A percentile compares a stretch with the other conserved stretches of the same genome.
Conservation (phyloP, 306 rosid genomes). For the Cucumis melo region DNA sequence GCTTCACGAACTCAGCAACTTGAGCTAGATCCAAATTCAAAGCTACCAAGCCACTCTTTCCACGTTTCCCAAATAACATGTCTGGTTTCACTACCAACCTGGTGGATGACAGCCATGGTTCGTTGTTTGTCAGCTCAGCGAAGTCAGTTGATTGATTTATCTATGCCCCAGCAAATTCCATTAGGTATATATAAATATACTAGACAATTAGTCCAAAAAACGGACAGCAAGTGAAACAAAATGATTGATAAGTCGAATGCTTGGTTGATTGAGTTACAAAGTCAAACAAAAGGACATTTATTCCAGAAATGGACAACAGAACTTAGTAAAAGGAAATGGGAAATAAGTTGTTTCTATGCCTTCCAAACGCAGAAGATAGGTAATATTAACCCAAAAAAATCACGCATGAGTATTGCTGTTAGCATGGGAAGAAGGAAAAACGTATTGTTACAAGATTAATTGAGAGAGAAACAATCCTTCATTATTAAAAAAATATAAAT, state of each 20-base stretch:
- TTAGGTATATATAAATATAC: background rate
- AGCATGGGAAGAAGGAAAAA: background rate
- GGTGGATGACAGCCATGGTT: conserved; percentile 65
- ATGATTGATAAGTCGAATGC: background rate
- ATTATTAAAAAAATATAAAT: no score
- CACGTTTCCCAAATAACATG: conserved; percentile 82
- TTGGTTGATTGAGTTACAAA: background rate
- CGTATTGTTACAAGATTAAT: background rate
- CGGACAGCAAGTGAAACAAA: background rate
- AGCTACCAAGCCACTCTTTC: conserved; percentile 79
- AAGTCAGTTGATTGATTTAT: conserved; percentile 58
- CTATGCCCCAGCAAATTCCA: conserved; percentile 6
- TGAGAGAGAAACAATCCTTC: background rate
- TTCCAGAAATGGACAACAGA: background rate
- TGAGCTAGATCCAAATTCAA: conserved; percentile 61
- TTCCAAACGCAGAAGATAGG: background rate
- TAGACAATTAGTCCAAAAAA: background rate
- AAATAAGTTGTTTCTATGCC: background rate
- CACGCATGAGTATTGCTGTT: background rate
- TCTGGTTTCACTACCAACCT: conserved; percentile 68
- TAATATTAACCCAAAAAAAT: background rate
- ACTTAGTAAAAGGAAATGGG: background rate
- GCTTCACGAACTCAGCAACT: conserved; percentile 60
- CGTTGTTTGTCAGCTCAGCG: conserved; percentile 39
- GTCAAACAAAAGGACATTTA: background rate